phyloP scores from a whole-genome alignment of 176 grass and related monocot species.

The Saccharum officinarum region DNA sequence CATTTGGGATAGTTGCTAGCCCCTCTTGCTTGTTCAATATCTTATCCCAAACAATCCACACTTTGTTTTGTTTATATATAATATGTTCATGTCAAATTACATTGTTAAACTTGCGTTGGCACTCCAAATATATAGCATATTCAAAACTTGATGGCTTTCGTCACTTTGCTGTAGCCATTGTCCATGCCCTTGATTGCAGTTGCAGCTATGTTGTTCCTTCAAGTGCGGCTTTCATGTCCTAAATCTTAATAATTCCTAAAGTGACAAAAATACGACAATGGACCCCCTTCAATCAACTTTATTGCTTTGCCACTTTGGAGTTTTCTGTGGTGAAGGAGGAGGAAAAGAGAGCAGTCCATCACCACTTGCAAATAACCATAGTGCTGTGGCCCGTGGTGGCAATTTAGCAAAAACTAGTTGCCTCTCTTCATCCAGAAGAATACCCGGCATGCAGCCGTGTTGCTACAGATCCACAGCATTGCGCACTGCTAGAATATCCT shows the following conservation, averaged over 20 bases:
- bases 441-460: not conserved
- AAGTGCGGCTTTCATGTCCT: constrained; percentile 27
- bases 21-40: not conserved
- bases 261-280: not conserved
- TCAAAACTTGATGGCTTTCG: not conserved
- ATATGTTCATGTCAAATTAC: not conserved
- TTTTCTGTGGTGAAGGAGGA: constrained; percentile 9
- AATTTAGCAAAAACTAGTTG: constrained; percentile 18
- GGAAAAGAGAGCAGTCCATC: not conserved
- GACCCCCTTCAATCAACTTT: not conserved
- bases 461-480: not conserved
- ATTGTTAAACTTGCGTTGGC: not conserved
- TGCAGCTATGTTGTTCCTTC: not conserved
- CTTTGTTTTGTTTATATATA: not conserved
- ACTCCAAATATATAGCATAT: not conserved
- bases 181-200: not conserved
- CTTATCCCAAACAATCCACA: not conserved
- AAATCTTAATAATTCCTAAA: constrained; percentile 38
- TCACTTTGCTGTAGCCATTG: constrained; percentile 4
- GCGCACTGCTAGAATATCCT: not conserved
- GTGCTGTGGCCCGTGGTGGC: not conserved
- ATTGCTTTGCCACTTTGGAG: constrained; percentile 3
- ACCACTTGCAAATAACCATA: not conserved
- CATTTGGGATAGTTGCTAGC: constrained; percentile 28
- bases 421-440: constrained; percentile 28